phyloP scores from a whole-genome alignment of 2,329 filamentous ascomycete species.

The Exophiala viscosa region DNA sequence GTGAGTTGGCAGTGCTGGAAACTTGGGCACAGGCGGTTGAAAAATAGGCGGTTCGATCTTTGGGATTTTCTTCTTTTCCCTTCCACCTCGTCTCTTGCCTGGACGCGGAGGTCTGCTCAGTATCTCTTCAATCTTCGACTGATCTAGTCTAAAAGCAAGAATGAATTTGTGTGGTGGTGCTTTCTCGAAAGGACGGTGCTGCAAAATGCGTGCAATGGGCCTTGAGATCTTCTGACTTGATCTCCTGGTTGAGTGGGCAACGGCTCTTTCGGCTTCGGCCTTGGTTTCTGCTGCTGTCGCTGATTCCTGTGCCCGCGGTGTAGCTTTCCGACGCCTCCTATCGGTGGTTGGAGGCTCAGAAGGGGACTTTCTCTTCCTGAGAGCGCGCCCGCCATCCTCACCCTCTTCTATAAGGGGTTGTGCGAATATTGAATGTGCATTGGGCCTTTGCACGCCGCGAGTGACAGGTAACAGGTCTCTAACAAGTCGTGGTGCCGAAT shows the following conservation, averaged over 20 bases:
- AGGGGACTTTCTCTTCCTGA: slow-evolving; percentile 81
- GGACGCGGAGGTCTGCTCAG: slow-evolving; percentile 58
- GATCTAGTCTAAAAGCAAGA: slow-evolving; percentile 57
- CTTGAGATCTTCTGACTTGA: slow-evolving; percentile 37
- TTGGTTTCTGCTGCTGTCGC: slow-evolving; percentile 13
- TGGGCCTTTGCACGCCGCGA: slow-evolving; percentile 60
- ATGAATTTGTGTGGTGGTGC: slow-evolving; percentile 48
- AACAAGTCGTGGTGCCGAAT: slow-evolving; percentile 63
- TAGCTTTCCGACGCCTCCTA: slow-evolving; percentile 26
- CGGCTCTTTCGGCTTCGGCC: slow-evolving; percentile 13
- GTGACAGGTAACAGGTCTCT: slow-evolving; percentile 69
- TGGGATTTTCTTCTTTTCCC: slow-evolving; percentile 32
- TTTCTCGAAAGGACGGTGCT: slow-evolving; percentile 30
- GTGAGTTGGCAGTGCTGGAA: slow-evolving; percentile 28
- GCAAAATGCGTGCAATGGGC: slow-evolving; percentile 25
- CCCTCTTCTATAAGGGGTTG: slow-evolving; percentile 28
- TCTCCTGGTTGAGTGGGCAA: slow-evolving; percentile 34
- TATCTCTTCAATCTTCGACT: slow-evolving; percentile 59
- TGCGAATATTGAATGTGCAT: slow-evolving; percentile 69
- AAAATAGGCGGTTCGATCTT: slow-evolving; percentile 42
- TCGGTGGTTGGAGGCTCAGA: slow-evolving; percentile 45
- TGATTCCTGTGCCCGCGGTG: slow-evolving; percentile 21
- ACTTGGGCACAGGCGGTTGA: slow-evolving; percentile 46
- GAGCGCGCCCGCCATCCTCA: slow-evolving; percentile 66
- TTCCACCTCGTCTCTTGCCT: slow-evolving; percentile 48